A percentile compares a stretch with the other conserved stretches of the same genome.
phyloP scores from a whole-genome alignment of 2,329 filamentous ascomycete species.

The Hymenoscyphus repandus region DNA sequence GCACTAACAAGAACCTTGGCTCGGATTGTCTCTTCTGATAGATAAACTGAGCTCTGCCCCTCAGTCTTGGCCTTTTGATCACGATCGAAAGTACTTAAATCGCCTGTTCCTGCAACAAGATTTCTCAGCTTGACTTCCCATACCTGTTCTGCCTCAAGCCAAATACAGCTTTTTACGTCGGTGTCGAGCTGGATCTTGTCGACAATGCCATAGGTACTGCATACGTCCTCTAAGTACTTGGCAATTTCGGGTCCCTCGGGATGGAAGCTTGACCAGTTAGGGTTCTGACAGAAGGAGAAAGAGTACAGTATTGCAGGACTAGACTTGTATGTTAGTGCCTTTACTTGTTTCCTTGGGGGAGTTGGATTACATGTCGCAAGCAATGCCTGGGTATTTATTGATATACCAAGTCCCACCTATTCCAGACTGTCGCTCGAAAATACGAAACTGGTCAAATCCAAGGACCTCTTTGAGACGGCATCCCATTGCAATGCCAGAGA shows the following conservation, averaged over 20 bases:
- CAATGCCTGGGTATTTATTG: conserved; percentile 50
- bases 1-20: conserved; percentile 50
- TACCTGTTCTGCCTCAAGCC: conserved; percentile 46
- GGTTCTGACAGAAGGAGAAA: conserved; percentile 56
- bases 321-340: conserved; percentile 11
- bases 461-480: conserved; percentile 48
- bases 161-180: conserved; percentile 46
- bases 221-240: conserved; percentile 47
- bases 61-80: conserved; percentile 37
- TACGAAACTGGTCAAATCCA: conserved; percentile 51
- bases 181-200: conserved; percentile 56
- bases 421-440: background rate
- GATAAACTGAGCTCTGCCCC: conserved; percentile 42
- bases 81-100: conserved; percentile 44
- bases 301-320: conserved; percentile 53
- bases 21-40: conserved; percentile 45
- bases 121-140: conserved; percentile 51
- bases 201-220: conserved; percentile 47
- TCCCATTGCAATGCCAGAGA: conserved; percentile 55
- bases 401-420: conserved; percentile 44
- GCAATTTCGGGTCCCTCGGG: conserved; percentile 55
- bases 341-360: background rate
- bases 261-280: conserved; percentile 52
- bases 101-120: conserved; percentile 47
- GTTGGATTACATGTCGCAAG: conserved; percentile 42